A percentile compares a stretch with the other conserved stretches of the same genome.
Evolutionary conservation across 164 flowering plant species (phyloP).

Genomic region (Echeveria elegans): DNA sequence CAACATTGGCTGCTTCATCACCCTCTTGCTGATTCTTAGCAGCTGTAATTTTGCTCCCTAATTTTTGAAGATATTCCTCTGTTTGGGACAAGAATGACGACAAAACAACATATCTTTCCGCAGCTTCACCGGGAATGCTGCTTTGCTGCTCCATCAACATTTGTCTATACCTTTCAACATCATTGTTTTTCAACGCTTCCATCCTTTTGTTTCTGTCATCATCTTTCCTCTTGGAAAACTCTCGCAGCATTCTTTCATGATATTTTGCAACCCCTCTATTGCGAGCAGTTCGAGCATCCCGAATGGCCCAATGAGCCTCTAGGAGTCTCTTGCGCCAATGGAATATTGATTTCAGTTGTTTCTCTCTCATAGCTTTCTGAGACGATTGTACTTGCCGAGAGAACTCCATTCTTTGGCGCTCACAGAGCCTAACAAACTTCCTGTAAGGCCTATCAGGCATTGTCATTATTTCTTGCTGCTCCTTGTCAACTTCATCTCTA

Average conservation of each 20-base stretch:
- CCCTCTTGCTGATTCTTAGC: conserved; percentile 92
- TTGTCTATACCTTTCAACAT: conserved; percentile 94
- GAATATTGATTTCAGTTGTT: conserved; percentile 79
- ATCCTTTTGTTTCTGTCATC: conserved; percentile 85
- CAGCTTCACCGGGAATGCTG: conserved; percentile 83
- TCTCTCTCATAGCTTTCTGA: conserved; percentile 80
- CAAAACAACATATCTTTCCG: conserved; percentile 86
- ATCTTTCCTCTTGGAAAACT: conserved; percentile 93
- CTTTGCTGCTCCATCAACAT: conserved; percentile 98
- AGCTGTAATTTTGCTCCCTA: conserved; percentile 91
- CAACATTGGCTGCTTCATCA: conserved; percentile 85
- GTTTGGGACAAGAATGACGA: conserved; percentile 94
- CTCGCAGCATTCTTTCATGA: conserved; percentile 94
- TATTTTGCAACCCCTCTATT: conserved; percentile 97
- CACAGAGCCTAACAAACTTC: conserved; percentile 87
- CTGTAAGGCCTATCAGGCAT: conserved; percentile 96
- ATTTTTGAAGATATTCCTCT: conserved; percentile 86
- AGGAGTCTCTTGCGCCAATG: conserved; percentile 98
- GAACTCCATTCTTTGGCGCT: conserved; percentile 87
- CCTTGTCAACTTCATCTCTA: conserved; percentile 89
- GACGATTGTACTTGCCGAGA: conserved; percentile 78
- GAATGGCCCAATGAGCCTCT: conserved; percentile 95
- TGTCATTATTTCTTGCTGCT: conserved; percentile 94
- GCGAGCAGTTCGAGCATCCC: conserved; percentile 97
- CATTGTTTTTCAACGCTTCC: conserved; percentile 99